phyloP scores from a whole-genome alignment of 2,329 filamentous ascomycete genomes.

The Plenodomus biglobosus region DNA sequence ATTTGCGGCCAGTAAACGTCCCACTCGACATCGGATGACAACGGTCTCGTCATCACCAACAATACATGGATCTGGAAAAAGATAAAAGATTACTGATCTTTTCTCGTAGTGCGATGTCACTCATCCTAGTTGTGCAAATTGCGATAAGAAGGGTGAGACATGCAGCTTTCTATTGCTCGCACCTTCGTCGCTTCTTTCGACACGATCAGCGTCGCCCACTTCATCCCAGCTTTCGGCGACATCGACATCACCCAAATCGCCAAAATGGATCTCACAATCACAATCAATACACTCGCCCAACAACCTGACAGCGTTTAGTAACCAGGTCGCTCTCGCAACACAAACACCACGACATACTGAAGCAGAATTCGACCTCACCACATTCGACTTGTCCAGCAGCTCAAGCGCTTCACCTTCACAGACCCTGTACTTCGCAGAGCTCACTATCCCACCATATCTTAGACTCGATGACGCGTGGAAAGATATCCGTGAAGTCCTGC shows the following conservation, averaged over 20 bases:
- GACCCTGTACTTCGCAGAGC: slow-evolving; percentile 5
- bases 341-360: slow-evolving; percentile 14
- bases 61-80: too few species aligned
- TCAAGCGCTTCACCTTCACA: neutral
- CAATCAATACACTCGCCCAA: slow-evolving; percentile 4
- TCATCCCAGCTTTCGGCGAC: neutral
- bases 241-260: slow-evolving; percentile 7
- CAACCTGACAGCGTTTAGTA: slow-evolving; percentile 5
- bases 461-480: slow-evolving; percentile 35
- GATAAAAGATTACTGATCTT: too few species aligned
- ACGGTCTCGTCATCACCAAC: too few species aligned
- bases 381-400: neutral
- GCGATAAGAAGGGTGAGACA: slow-evolving; percentile 33
- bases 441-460: slow-evolving; percentile 24
- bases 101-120: slow-evolving; percentile 34
- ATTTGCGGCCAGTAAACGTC: neutral
- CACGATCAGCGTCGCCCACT: slow-evolving; percentile 9
- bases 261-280: neutral
- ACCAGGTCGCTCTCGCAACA: slow-evolving; percentile 9
- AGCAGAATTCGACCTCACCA: slow-evolving; percentile 4
- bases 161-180: slow-evolving; percentile 40
- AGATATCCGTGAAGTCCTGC: slow-evolving; percentile 25
- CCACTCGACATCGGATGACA: too few species aligned
- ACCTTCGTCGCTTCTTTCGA: slow-evolving; percentile 33
- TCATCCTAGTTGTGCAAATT: slow-evolving; percentile 38